Conservation (phyloP, 345 rosid genomes). For the Eucalyptus shirleyi region DNA sequence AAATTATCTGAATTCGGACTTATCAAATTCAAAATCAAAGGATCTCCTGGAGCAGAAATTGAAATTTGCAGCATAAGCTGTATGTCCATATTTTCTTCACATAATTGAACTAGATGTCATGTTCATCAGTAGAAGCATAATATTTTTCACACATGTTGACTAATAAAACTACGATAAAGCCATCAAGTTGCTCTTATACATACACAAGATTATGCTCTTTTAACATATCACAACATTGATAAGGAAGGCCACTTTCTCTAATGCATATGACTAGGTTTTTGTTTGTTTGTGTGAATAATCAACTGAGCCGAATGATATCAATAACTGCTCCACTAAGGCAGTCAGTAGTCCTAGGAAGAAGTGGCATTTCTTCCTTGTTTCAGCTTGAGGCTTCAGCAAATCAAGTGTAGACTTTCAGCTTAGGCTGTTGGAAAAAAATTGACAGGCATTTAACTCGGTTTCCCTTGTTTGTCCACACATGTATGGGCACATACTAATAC, state of each 20-base stretch:
- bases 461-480: not conserved
- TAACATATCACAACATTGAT: not conserved
- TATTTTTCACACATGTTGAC: not conserved
- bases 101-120: not conserved
- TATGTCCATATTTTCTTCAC: not conserved
- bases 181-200: not conserved
- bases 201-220: not conserved
- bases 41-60: not conserved
- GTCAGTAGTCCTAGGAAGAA: not conserved
- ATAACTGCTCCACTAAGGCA: not conserved
- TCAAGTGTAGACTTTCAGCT: not conserved
- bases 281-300: not conserved
- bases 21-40: not conserved
- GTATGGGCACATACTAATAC: not conserved
- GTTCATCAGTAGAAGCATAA: not conserved
- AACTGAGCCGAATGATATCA: not conserved
- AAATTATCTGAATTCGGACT: not conserved
- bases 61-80: not conserved
- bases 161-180: not conserved
- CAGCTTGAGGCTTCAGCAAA: not conserved
- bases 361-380: not conserved
- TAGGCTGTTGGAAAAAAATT: not conserved
- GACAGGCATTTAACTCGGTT: not conserved
- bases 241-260: not conserved
- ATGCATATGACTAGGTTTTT: not conserved